Base-by-base conservation (phyloP, 805 yeast genomes). In the Candida parachauliodes region DNA sequence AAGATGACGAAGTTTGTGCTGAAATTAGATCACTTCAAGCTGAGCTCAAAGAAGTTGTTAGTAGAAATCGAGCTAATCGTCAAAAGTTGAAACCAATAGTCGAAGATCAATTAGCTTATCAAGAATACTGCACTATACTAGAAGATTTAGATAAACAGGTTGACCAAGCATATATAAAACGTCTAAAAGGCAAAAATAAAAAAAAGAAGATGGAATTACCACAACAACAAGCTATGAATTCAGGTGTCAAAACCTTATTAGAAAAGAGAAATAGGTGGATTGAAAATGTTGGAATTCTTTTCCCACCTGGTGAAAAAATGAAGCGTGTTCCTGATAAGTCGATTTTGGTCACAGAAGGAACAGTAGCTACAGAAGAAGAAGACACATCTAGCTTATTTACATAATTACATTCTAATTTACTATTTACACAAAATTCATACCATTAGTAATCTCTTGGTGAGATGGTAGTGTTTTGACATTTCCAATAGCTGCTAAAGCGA, bases 61-160 rank as follows among this genome's bases (percentile, higher is more conserved):
- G 64, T 17, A 67, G 76, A 40, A 93, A 93, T 57, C 73, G 79
- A 40, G 76, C 73, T 43, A 69, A 91, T 37, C 86, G 86, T 58
- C 70, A 76, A 41, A 63, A 68, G 28, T 54, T 93, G 25, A 62
- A 81, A 18, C 94, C 95, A 1, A 50, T 82, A 1, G 73, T 93
- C 11, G 91, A 88, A 48, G 93, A 85, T 46, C 95, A 86, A 49
- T 70, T 93, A 50, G 96, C 97, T 19, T 93, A 89, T 79, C 96
- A 91, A 57, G 98, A 93, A 58, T 93, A 87, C 58, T 70, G 81
- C 41, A 83, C 91, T 9, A 89, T 93, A 37, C 61, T 88, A 42
- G 98, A 93, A 40, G 98, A 93, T 55, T 69, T 93, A 48, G 97
- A 93, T 58, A 93, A 91, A 57, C 99, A 93, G 61, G 89, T 93